Conservation (phyloP, 2,329 filamentous ascomycete species). For the Pseudocercospora vitis region DNA sequence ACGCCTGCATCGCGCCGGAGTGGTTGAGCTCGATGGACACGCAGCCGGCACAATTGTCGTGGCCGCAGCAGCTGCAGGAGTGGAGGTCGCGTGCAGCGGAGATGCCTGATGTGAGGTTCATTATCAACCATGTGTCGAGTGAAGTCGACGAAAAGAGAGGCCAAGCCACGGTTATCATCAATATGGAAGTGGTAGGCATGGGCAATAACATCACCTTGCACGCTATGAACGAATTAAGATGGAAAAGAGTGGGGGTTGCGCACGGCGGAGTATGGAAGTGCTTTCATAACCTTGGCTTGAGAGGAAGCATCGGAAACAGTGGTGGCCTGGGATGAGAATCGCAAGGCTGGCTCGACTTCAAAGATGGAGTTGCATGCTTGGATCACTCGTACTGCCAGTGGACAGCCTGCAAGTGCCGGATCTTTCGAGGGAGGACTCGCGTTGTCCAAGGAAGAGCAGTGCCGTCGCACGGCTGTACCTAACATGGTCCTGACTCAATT, state of each 20-base stretch:
- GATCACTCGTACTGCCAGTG: no score
- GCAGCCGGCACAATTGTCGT: constrained; percentile 3
- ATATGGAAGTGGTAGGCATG: constrained; percentile 17
- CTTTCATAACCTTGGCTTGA: constrained; percentile 9
- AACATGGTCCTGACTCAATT: no score
- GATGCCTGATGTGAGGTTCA: constrained; percentile 9
- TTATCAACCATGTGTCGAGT: background rate
- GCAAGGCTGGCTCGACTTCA: no score
- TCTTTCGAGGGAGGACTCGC: no score
- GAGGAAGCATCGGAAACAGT: constrained; percentile 10
- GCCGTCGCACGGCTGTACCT: no score
- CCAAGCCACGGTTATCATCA: constrained; percentile 6
- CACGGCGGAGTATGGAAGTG: constrained; percentile 2
- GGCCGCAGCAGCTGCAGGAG: constrained; percentile 3
- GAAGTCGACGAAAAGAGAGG: constrained; percentile 11
- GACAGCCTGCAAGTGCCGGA: no score
- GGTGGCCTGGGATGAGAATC: background rate
- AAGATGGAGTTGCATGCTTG: background rate
- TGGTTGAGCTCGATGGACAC: constrained; percentile 16
- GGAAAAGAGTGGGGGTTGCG: background rate
- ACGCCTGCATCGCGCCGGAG: background rate
- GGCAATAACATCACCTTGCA: background rate
- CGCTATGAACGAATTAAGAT: constrained; percentile 11
- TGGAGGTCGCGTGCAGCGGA: constrained; percentile 6
- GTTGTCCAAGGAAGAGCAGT: no score